Evolutionary conservation across 2,329 filamentous ascomycete species (phyloP).

Genomic region (Epichloe gansuensis): DNA sequence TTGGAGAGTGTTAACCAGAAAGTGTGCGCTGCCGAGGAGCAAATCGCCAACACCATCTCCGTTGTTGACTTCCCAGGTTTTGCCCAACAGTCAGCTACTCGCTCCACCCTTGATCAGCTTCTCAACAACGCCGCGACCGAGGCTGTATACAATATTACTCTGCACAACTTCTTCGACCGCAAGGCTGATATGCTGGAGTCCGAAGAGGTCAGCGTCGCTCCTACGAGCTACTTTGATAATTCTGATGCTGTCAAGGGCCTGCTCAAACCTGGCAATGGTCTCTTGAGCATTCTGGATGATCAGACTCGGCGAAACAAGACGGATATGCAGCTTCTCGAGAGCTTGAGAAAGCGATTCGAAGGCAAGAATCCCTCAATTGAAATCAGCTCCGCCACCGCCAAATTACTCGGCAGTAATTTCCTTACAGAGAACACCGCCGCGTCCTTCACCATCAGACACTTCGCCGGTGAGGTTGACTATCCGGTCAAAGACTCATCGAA

Average conservation of each 20-base stretch:
- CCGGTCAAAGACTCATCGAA: slow-evolving; percentile 72
- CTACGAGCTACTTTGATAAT: slow-evolving; percentile 97
- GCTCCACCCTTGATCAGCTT: slow-evolving; percentile 79
- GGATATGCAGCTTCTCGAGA: slow-evolving; percentile 83
- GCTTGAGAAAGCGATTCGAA: slow-evolving; percentile 82
- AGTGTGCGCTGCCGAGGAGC: slow-evolving; percentile 75
- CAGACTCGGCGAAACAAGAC: slow-evolving; percentile 82
- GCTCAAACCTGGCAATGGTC: slow-evolving; percentile 81
- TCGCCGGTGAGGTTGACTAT: slow-evolving; percentile 93
- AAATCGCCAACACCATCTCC: slow-evolving; percentile 85
- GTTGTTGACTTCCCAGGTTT: slow-evolving; percentile 97
- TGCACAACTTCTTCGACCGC: slow-evolving; percentile 92
- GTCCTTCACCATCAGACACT: slow-evolving; percentile 84
- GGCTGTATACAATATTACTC: slow-evolving; percentile 79
- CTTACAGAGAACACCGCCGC: slow-evolving; percentile 68
- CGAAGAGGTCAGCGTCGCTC: slow-evolving; percentile 79
- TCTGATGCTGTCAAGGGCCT: slow-evolving; percentile 86
- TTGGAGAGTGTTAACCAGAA: slow-evolving; percentile 87
- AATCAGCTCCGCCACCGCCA: slow-evolving; percentile 60
- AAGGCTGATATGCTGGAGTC: slow-evolving; percentile 88
- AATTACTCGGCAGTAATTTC: slow-evolving; percentile 81
- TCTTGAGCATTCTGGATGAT: slow-evolving; percentile 90
- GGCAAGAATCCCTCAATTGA: slow-evolving; percentile 85
- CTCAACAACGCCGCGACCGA: slow-evolving; percentile 91
- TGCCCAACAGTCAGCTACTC: slow-evolving; percentile 68